Conservation (phyloP, 345 rosid species). For the Euphorbia tirucalli region DNA sequence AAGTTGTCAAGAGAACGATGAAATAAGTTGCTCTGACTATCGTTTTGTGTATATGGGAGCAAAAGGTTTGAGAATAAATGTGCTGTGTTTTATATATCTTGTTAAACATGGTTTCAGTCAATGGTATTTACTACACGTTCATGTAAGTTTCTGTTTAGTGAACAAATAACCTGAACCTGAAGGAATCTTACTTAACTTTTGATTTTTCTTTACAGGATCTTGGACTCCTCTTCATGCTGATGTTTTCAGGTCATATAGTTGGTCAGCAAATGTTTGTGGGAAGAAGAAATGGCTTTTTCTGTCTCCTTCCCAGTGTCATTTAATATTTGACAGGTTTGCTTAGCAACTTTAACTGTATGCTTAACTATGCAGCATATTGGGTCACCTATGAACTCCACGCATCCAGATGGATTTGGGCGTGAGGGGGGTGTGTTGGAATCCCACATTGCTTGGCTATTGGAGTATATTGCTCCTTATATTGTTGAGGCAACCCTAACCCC, state of each 20-base stretch:
- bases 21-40: slow-evolving; percentile 85
- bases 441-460: no score
- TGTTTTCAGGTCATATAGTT: slow-evolving; percentile 92
- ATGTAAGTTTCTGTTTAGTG: slow-evolving; percentile 19
- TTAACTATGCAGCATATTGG: background rate
- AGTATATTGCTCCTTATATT: no score
- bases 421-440: no score
- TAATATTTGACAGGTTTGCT: slow-evolving; percentile 73
- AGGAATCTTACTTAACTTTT: slow-evolving; percentile 15
- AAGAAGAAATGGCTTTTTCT: slow-evolving; percentile 80
- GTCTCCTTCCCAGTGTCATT: slow-evolving; percentile 64
- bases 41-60: slow-evolving; percentile 97
- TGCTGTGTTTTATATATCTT: slow-evolving; percentile 8
- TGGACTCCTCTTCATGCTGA: slow-evolving; percentile 98
- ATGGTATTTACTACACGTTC: background rate
- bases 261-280: slow-evolving; percentile 96
- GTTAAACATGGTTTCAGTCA: slow-evolving; percentile 4
- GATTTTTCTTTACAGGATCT: slow-evolving; percentile 59
- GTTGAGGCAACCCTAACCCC: no score
- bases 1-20: slow-evolving; percentile 42
- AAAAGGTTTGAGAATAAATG: slow-evolving; percentile 53
- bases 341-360: background rate
- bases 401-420: no score
- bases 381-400: no score
- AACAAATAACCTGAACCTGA: slow-evolving; percentile 18